Evolutionary conservation across 352 stramenopile genomes (phyloP), one percentile per base, ranked within the genome.

Genomic region (Phytopythium cucurbitacearum): DNA sequence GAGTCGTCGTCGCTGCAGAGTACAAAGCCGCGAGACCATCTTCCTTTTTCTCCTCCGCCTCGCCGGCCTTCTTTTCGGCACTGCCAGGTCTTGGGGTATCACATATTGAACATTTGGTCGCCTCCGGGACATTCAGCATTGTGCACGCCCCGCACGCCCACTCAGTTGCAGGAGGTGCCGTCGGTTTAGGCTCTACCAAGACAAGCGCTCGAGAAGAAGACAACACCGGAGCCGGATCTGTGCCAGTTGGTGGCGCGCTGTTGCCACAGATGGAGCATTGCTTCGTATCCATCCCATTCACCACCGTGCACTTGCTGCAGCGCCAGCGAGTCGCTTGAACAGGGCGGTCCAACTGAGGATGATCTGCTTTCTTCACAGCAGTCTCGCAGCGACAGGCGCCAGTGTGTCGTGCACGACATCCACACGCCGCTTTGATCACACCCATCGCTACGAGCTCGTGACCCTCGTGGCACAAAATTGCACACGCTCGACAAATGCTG

Each of bases 401-500:
- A 5, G 52, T 70, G 1, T 64, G 66, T 28, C 83, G 80, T 63
- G 78, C 66, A 35, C 77, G 63, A 40, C 86, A 95, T 43, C 75
- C 80, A 49, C 86, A 95, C 34, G 79, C 80, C 32, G 76, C 80
- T 8, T 74, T 83, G 28, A 76, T 69, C 32, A 76, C 71, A 13
- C 86, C 84, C 62, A 91, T 77, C 32, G 71, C 73, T 16, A 95
- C 78, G 13, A 95, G 58, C 52, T 95, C 84, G 40, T 95, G 86
- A 1, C 80, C 79, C 57, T 91, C 71, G 34, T 95, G 86, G 40
- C 86, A 95, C 48, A 89, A 64, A 3, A 66, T 51, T n/a, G 82
- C 82, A 53, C 86, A 95, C 7, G 70, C 40, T 38, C 66, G 75
- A 44, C 85, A 95, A 13, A 95, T 61, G 4, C 68, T 64, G 47